phyloP scores from a whole-genome alignment of 2,329 filamentous ascomycete genomes.

The Microsporum ferrugineum region DNA sequence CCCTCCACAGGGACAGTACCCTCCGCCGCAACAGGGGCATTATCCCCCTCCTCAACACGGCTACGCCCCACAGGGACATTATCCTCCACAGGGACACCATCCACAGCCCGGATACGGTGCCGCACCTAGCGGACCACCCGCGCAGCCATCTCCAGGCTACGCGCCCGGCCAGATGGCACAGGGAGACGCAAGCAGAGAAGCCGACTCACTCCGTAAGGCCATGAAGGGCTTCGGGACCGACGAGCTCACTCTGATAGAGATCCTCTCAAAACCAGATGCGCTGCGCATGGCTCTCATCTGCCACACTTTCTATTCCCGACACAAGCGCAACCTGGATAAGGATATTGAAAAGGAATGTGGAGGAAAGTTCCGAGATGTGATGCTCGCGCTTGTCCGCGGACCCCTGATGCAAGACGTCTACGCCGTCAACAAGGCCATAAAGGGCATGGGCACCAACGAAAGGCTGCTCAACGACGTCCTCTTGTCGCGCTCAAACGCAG shows the following conservation, averaged over 20 bases:
- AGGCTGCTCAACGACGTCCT: conserved; percentile 74
- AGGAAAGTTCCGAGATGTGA: conserved; percentile 56
- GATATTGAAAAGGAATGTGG: conserved; percentile 64
- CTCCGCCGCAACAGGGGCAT: background rate
- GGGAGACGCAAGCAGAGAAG: conserved; percentile 52
- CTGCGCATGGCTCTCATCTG: conserved; percentile 57
- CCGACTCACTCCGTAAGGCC: conserved; percentile 56
- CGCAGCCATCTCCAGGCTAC: conserved; percentile 59
- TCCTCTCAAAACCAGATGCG: conserved; percentile 58
- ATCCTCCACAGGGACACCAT: conserved; percentile 8
- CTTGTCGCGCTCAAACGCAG: conserved; percentile 71
- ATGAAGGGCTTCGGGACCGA: conserved; percentile 85
- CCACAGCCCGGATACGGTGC: conserved; percentile 7
- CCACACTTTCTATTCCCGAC: conserved; percentile 51
- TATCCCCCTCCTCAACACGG: conserved; percentile 10
- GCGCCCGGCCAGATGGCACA: conserved; percentile 52
- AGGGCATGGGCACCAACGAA: conserved; percentile 78
- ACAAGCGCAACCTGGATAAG: conserved; percentile 53
- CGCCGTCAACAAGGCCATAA: conserved; percentile 58
- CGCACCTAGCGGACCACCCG: conserved; percentile 26
- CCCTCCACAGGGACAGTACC: conserved; percentile 11
- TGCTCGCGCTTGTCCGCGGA: conserved; percentile 60
- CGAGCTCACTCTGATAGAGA: conserved; percentile 57
- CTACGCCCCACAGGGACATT: conserved; percentile 7
- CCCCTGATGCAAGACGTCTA: conserved; percentile 67